Conservation (phyloP, 495 filamentous ascomycete genomes). For the Arthonia radiata region DNA sequence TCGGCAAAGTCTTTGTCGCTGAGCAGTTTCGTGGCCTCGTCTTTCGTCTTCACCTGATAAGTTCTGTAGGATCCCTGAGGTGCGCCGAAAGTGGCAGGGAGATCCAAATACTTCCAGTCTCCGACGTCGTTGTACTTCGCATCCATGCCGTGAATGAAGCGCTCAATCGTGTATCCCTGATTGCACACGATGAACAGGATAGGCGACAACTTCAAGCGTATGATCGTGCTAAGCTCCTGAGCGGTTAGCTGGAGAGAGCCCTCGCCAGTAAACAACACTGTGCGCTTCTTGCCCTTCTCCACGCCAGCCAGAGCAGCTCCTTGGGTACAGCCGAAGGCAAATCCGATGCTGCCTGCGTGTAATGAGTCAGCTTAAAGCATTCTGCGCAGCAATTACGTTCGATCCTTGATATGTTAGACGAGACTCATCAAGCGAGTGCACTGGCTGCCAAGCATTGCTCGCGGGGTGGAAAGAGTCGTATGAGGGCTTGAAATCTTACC, state of each 20-base stretch:
- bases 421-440: too few species aligned
- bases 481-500: constrained; percentile 69
- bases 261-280: constrained; percentile 67
- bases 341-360: constrained; percentile 19
- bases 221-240: constrained; percentile 72
- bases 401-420: too few species aligned
- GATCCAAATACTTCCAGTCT: constrained; percentile 42
- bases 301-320: constrained; percentile 23
- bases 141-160: constrained; percentile 37
- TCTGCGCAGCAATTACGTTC: too few species aligned
- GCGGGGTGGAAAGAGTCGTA: too few species aligned
- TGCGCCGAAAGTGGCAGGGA: constrained; percentile 45
- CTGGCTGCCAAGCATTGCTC: too few species aligned
- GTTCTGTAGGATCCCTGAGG: background rate
- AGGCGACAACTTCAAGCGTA: constrained; percentile 48
- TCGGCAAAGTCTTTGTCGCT: too few species aligned
- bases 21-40: too few species aligned
- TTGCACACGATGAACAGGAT: constrained; percentile 32
- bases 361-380: too few species aligned
- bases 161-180: constrained; percentile 31
- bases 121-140: constrained; percentile 59
- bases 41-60: constrained; percentile 1
- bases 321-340: constrained; percentile 23
- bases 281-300: constrained; percentile 12
- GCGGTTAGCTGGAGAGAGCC: constrained; percentile 66